Conservation (phyloP, 768 basidiomycete species). For the Hygrophoropsis aurantiaca region DNA sequence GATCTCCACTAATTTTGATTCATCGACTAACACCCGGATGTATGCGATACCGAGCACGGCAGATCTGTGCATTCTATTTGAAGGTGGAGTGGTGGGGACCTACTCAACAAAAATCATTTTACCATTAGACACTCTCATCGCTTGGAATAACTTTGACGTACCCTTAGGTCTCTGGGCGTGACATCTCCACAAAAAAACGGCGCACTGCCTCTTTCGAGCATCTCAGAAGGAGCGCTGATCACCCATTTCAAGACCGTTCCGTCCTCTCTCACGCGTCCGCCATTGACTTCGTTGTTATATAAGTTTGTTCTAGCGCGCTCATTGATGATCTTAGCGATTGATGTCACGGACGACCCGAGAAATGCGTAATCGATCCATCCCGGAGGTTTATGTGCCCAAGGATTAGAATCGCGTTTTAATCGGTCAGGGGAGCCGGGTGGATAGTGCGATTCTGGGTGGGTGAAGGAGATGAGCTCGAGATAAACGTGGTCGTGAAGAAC, state of each 20-base stretch:
- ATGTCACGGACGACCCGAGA: conserved; percentile 48
- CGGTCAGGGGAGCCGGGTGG: conserved; percentile 49
- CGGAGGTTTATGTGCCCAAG: conserved; percentile 52
- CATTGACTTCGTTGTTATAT: conserved; percentile 46
- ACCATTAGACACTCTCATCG: background rate
- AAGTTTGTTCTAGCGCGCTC: conserved; percentile 41
- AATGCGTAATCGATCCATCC: conserved; percentile 74
- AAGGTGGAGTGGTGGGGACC: conserved; percentile 50
- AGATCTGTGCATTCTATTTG: conserved; percentile 51
- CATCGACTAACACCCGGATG: conserved; percentile 42
- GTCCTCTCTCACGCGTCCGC: conserved; percentile 58
- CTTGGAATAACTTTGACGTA: conserved; percentile 27
- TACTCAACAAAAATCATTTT: conserved; percentile 23
- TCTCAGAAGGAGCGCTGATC: conserved; percentile 40
- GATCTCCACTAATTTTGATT: conserved; percentile 26
- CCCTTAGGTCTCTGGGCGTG: conserved; percentile 59
- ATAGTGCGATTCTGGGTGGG: conserved; percentile 51
- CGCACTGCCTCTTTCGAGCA: conserved; percentile 31
- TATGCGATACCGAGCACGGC: conserved; percentile 49
- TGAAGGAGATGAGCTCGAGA: conserved; percentile 71
- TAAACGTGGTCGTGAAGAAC: conserved; percentile 59
- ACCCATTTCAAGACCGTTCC: conserved; percentile 60
- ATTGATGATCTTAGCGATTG: conserved; percentile 56
- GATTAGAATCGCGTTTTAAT: conserved; percentile 41
- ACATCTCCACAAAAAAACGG: conserved; percentile 80